A percentile compares a stretch with the other conserved stretches of the same genome.
These are phyloP conservation scores for Aspergillus sp. DNA, from an alignment of 2,329 filamentous ascomycete species.

Conservation along the genomic window DNA sequence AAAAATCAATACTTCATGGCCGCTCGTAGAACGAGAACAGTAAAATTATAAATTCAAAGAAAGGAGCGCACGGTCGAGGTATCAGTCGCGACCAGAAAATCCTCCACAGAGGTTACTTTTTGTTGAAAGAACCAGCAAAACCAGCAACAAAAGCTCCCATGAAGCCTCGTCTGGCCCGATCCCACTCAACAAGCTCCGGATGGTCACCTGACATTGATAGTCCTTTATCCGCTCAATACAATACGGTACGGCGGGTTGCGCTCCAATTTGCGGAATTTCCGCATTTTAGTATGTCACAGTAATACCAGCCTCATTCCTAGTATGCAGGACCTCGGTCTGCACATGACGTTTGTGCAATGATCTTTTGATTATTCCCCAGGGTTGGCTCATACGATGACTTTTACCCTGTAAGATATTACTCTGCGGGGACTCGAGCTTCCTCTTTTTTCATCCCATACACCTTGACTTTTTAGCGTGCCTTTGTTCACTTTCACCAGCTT, in stretches of 20 bases:
- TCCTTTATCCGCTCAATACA: not conserved
- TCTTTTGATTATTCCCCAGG: not conserved
- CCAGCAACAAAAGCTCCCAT: slow-evolving; percentile 8
- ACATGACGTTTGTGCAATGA: slow-evolving; percentile 2
- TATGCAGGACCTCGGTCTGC: slow-evolving; percentile 1
- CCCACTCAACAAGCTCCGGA: slow-evolving; percentile 7
- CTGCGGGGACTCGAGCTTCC: not conserved
- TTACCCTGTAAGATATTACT: not conserved
- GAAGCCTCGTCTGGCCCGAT: slow-evolving; percentile 7
- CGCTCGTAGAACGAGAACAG: slow-evolving; percentile 2
- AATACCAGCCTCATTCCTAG: not conserved
- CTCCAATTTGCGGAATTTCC: not conserved
- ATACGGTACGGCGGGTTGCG: not conserved
- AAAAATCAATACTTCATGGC: slow-evolving; percentile 14
- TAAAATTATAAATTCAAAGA: not conserved
- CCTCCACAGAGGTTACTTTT: slow-evolving; percentile 2
- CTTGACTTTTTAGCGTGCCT: not conserved
- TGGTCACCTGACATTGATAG: slow-evolving; percentile 16
- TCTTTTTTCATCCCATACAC: not conserved
- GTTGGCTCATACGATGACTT: slow-evolving; percentile 4
- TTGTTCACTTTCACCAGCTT: not conserved
- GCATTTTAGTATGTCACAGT: not conserved
- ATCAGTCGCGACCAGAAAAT: not conserved
- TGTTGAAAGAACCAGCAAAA: slow-evolving; percentile 5
- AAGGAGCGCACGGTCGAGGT: not conserved